Conservation (phyloP, 2,329 filamentous ascomycete genomes). For the Plenodomus lindquistii region DNA sequence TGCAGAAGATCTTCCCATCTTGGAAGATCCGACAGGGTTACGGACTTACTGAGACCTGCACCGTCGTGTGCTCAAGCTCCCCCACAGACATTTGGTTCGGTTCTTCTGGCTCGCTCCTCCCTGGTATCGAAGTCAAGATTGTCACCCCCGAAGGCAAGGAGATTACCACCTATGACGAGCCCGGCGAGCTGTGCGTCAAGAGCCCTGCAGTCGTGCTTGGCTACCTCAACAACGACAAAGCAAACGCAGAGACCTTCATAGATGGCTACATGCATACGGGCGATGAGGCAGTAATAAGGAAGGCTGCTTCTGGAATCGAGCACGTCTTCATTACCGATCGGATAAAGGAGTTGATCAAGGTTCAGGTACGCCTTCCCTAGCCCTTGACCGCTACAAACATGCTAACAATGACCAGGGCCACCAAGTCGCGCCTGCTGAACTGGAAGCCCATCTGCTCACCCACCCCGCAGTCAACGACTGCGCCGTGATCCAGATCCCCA, state of each 20-base stretch:
- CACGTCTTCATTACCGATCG: conserved; percentile 86
- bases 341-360: conserved; percentile 77
- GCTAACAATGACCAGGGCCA: conserved; percentile 58
- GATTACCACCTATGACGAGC: conserved; percentile 62
- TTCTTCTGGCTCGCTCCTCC: conserved; percentile 71
- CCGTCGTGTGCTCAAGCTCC: conserved; percentile 66
- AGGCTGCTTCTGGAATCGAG: conserved; percentile 67
- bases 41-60: conserved; percentile 77
- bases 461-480: conserved; percentile 77
- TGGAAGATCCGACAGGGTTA: conserved; percentile 75
- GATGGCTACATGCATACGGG: conserved; percentile 81
- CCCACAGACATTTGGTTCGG: conserved; percentile 70
- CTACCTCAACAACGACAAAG: conserved; percentile 84
- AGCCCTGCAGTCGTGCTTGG: conserved; percentile 69
- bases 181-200: conserved; percentile 78
- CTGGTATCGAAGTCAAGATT: conserved; percentile 67
- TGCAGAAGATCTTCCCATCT: conserved; percentile 63
- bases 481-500: conserved; percentile 75
- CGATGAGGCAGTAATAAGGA: conserved; percentile 68
- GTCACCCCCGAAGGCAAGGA: conserved; percentile 71
- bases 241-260: conserved; percentile 78
- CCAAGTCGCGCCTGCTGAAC: conserved; percentile 82
- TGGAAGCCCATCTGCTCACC: conserved; percentile 77
- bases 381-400: background rate
- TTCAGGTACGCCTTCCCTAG: conserved; percentile 60